A percentile compares a stretch with the other conserved stretches of the same genome.
Evolutionary conservation across 176 grass and related monocot species (phyloP).

Genomic region (Oryza brachyantha): DNA sequence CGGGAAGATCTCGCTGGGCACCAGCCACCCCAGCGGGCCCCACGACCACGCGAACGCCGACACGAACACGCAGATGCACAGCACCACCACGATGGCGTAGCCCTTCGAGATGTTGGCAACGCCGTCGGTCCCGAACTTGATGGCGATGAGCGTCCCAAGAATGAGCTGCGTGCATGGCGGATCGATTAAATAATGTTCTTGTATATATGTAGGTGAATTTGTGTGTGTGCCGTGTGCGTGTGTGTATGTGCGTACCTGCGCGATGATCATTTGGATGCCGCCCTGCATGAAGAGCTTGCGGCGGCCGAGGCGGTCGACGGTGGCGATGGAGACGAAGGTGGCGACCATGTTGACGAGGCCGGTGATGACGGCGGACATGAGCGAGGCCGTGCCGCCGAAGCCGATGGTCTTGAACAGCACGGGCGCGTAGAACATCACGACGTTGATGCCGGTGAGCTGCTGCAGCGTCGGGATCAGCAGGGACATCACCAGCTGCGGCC

Average conservation of each 20-base stretch:
- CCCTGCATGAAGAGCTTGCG: constrained; percentile 40
- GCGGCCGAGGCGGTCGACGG: constrained; percentile 41
- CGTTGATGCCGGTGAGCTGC: constrained; percentile 58
- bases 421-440: constrained; percentile 60
- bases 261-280: constrained; percentile 27
- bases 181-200: too few species aligned
- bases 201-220: too few species aligned
- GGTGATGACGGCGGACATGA: constrained; percentile 51
- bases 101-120: constrained; percentile 23
- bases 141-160: constrained; percentile 33
- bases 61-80: constrained; percentile 82
- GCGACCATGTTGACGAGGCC: constrained; percentile 45
- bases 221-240: constrained; percentile 3
- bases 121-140: constrained; percentile 29
- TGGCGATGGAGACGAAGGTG: constrained; percentile 45
- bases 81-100: constrained; percentile 28
- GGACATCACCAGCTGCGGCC: constrained; percentile 30
- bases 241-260: constrained; percentile 10
- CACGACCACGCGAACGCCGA: constrained; percentile 85
- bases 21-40: constrained; percentile 83
- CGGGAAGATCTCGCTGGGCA: constrained; percentile 88
- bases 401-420: constrained; percentile 58
- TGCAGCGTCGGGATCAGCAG: constrained; percentile 42
- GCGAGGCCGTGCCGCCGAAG: constrained; percentile 40
- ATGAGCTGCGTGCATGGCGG: constrained; percentile 21